Evolutionary conservation across 2,329 filamentous ascomycete species (phyloP).

Genomic region (Penicillium sp.): DNA sequence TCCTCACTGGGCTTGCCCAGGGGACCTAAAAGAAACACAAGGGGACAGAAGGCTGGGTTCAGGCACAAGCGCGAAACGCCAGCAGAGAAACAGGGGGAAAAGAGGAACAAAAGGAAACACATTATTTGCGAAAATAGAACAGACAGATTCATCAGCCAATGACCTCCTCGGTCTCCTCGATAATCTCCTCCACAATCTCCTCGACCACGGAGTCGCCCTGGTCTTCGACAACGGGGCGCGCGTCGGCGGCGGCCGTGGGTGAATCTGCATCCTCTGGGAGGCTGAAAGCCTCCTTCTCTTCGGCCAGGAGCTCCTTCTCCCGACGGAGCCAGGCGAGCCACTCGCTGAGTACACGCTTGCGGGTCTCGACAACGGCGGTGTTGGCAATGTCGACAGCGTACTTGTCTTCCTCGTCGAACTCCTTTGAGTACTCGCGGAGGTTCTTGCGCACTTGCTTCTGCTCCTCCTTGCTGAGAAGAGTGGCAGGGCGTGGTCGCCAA

Average conservation of each 20-base stretch:
- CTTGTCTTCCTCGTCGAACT: slow-evolving; percentile 92
- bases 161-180: slow-evolving; percentile 80
- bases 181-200: slow-evolving; percentile 80
- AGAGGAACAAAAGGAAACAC: slow-evolving; percentile 28
- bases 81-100: slow-evolving; percentile 24
- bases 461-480: slow-evolving; percentile 93
- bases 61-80: slow-evolving; percentile 22
- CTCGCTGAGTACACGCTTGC: slow-evolving; percentile 78
- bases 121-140: slow-evolving; percentile 32
- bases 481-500: slow-evolving; percentile 88
- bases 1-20: slow-evolving; percentile 20
- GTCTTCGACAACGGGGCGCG: slow-evolving; percentile 57
- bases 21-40: slow-evolving; percentile 28
- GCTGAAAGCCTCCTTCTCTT: slow-evolving; percentile 68
- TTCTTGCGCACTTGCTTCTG: slow-evolving; percentile 98
- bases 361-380: slow-evolving; percentile 85
- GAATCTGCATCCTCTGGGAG: slow-evolving; percentile 65
- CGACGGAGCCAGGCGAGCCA: slow-evolving; percentile 82
- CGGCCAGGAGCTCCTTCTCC: slow-evolving; percentile 67
- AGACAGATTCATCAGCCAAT: slow-evolving; percentile 40
- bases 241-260: slow-evolving; percentile 50
- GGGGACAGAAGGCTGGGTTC: slow-evolving; percentile 28
- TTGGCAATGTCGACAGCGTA: slow-evolving; percentile 93
- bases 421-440: slow-evolving; percentile 89
- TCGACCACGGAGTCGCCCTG: slow-evolving; percentile 78